Evolutionary conservation across 169 alveolate genomes (phyloP).

Genomic region (Plasmodium inui): DNA sequence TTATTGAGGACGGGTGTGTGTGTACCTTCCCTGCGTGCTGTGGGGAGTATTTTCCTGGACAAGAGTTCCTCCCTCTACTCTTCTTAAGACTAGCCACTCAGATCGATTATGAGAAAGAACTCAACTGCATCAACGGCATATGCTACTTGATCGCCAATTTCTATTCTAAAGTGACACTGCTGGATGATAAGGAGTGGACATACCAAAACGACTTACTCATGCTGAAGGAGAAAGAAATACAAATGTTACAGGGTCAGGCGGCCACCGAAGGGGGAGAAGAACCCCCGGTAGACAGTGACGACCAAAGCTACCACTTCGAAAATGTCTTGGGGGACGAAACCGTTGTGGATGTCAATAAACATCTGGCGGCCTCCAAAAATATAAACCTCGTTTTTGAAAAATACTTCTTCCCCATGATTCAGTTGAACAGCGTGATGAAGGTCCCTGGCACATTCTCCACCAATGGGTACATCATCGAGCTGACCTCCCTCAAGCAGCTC

Average conservation of each 20-base stretch:
- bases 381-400: slow-evolving; percentile 64
- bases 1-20: slow-evolving; percentile 55
- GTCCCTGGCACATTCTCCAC: slow-evolving; percentile 43
- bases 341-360: slow-evolving; percentile 44
- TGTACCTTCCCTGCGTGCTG: slow-evolving; percentile 66
- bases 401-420: slow-evolving; percentile 71
- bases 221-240: slow-evolving; percentile 36
- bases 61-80: slow-evolving; percentile 80
- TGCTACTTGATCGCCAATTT: slow-evolving; percentile 55
- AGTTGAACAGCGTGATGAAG: slow-evolving; percentile 39
- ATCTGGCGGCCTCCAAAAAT: slow-evolving; percentile 54
- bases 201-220: slow-evolving; percentile 51
- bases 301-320: neutral
- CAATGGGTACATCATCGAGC: slow-evolving; percentile 71
- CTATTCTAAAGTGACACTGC: slow-evolving; percentile 45
- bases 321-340: slow-evolving; percentile 56
- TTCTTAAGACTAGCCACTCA: slow-evolving; percentile 64
- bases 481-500: slow-evolving; percentile 77
- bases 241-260: neutral
- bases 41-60: slow-evolving; percentile 83
- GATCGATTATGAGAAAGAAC: slow-evolving; percentile 54
- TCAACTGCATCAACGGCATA: slow-evolving; percentile 59
- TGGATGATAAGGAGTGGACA: slow-evolving; percentile 48
- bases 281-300: neutral
- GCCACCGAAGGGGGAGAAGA: neutral